A percentile compares a stretch with the other conserved stretches of the same genome.
These are phyloP conservation scores for Penicillium sp. DNA, from an alignment of 2,329 filamentous ascomycete species.

Conservation along the genomic window DNA sequence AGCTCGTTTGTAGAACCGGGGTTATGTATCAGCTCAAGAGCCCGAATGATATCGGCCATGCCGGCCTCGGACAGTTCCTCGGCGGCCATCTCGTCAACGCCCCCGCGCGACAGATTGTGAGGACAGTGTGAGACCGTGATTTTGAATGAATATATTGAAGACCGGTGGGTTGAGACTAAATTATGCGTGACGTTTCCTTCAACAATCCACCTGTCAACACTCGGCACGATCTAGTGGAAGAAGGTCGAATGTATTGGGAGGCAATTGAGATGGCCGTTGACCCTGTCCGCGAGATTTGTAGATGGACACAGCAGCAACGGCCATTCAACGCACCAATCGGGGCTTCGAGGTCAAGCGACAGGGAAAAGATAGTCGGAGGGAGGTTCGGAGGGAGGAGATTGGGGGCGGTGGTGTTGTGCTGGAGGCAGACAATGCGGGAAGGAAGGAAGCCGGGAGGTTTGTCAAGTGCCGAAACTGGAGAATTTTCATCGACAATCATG, in stretches of 20 bases:
- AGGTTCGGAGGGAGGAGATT: neutral
- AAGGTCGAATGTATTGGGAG: neutral
- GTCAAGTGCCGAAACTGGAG: constrained; percentile 17
- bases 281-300: constrained; percentile 14
- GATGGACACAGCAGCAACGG: constrained; percentile 22
- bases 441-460: constrained; percentile 13
- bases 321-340: constrained; percentile 14
- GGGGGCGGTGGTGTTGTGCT: neutral
- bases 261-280: constrained; percentile 20
- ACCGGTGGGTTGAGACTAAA: too few relatives aligned
- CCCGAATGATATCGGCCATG: constrained; percentile 61
- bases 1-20: constrained; percentile 72
- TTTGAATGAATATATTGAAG: too few relatives aligned
- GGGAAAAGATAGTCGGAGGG: neutral
- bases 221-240: too few relatives aligned
- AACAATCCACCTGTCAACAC: neutral
- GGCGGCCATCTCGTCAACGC: constrained; percentile 26
- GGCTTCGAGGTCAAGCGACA: constrained; percentile 1
- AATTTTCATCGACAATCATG: constrained; percentile 14
- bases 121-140: neutral
- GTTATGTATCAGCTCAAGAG: constrained; percentile 81
- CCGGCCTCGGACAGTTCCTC: constrained; percentile 35
- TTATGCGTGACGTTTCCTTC: neutral
- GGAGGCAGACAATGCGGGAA: constrained; percentile 6
- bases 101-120: constrained; percentile 1